Evolutionary conservation across 805 yeast genomes (phyloP), one percentile per base, ranked within the genome.

Genomic region (Cyberlindnera petersonii): DNA sequence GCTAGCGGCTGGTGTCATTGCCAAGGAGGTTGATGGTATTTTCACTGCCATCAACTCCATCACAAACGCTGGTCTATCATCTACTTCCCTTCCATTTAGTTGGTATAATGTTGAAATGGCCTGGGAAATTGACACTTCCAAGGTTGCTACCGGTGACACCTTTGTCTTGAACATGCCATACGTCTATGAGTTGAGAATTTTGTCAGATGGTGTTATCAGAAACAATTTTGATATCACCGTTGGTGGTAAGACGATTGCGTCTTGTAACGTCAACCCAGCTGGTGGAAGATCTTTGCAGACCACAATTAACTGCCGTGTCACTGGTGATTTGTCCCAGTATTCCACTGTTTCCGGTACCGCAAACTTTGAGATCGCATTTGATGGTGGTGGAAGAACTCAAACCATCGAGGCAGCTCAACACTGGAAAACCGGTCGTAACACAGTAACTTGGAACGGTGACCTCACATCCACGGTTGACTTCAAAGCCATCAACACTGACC

Each of bases 101-200:
- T 46, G 40, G 40, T 46, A 31, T 7, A 24, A 37, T 14, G 40
- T 34, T 15, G 28, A 13, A 4, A 17, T 45, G 35, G 26, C 24
- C 4, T 45, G 46, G 44, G 13, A 19, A 3, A 30, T 40, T n/a
- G 41, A 37, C 28, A n/a, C 44, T 4, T 11, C 36, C 14, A 19
- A n/a, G 6, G 43, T 24, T 8, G 24, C 35, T 13, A 43, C 46
- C n/a, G 50, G 50, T 31, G 50, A 46, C 24, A 43, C 45, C 3
- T 46, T 46, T 30, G 24, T 38, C 8, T 24, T 43, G 29, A 30
- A 13, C 10, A 46, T 46, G 50, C 50, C 50, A 8, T 20, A 36
- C 26, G 47, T 46, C 23, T 40, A 26, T n/a, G 44, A 43, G 21
- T 29, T 46, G 24, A 40, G 49, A 37, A 40, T 40, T 14, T 10